Evolutionary conservation across 2,329 filamentous ascomycete species (phyloP).

Genomic region (Cladosporium phlei): DNA sequence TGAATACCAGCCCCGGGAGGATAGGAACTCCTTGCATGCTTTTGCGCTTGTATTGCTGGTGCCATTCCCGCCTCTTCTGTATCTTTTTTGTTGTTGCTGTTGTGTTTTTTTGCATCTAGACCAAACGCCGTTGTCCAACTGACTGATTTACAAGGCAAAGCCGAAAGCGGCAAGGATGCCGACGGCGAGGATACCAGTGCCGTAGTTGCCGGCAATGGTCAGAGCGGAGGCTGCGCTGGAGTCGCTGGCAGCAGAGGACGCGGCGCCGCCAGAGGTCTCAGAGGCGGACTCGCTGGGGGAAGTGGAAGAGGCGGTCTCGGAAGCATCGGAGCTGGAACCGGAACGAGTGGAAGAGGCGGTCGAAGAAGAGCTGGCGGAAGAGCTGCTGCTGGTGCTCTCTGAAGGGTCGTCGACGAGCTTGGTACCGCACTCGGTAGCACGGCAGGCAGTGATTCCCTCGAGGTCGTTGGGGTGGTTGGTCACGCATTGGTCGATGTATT

Average conservation of each 20-base stretch:
- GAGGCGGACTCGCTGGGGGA: constrained; percentile 19
- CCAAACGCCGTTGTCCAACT: neutral
- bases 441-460: constrained; percentile 42
- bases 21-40: constrained; percentile 7
- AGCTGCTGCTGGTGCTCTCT: constrained; percentile 27
- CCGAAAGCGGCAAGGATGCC: constrained; percentile 54
- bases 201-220: constrained; percentile 45
- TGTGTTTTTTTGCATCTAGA: neutral
- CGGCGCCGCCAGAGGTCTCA: constrained; percentile 3
- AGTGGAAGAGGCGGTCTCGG: constrained; percentile 28
- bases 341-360: constrained; percentile 29
- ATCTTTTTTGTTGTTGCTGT: neutral
- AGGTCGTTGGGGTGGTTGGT: constrained; percentile 35
- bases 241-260: constrained; percentile 18
- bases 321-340: constrained; percentile 22
- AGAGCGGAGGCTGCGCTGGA: constrained; percentile 42
- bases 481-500: constrained; percentile 44
- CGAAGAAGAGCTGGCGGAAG: constrained; percentile 23
- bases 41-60: neutral
- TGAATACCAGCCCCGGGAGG: neutral
- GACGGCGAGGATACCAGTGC: constrained; percentile 45
- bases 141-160: constrained; percentile 47
- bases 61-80: neutral
- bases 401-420: constrained; percentile 39
- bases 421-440: constrained; percentile 49